Evolutionary conservation across 495 filamentous ascomycete species (phyloP), one percentile per base, ranked within the genome.

Genomic region (Echria macrotheca): DNA sequence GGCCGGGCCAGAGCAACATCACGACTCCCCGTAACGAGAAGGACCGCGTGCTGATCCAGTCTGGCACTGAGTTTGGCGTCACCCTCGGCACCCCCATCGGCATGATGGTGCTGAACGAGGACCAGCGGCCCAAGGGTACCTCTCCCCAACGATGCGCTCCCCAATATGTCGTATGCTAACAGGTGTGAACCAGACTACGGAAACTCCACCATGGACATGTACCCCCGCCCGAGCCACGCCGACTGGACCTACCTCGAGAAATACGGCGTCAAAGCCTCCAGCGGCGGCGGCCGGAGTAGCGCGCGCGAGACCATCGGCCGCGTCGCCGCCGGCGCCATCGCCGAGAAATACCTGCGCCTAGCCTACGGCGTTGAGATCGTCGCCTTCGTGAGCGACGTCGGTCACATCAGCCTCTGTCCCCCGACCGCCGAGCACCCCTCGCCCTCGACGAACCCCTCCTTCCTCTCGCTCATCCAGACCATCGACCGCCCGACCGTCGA

Each of bases 221-320:
- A 85, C 76, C 93, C 93, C 9, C 77, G 93, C 26, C 93, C 93
- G 8, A 89, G 83, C 64, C 93, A 98, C 68, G 93, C 93, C 44
- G 93, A 98, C 64, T 96, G 84, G 77, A 98, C 93, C 54, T 97
- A 97, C 67, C 78, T 95, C 38, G 85, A 91, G 72, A 98, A 98
- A 69, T 98, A 98, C 57, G 93, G 93, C 9, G 85, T 97, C 46
- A 93, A 95, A 74, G 89, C 94, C 5, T 87, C 82, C 67, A 90
- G 85, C 52, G 93, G 93, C 50, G 93, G 93, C 53, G 94, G 93
- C 21, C 80, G 94, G 53, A 93, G 87, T 67, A 89, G 84, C 63
- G 93, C 93, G 14, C 77, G 93, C 45, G 93, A 98, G 77, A 98
- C 93, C 8, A 96, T 98, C 57, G 74, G 89, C 26, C 82, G 93